Evolutionary conservation across 352 stramenopile genomes (phyloP).

Genomic region (Phytopythium chamaehyphon): DNA sequence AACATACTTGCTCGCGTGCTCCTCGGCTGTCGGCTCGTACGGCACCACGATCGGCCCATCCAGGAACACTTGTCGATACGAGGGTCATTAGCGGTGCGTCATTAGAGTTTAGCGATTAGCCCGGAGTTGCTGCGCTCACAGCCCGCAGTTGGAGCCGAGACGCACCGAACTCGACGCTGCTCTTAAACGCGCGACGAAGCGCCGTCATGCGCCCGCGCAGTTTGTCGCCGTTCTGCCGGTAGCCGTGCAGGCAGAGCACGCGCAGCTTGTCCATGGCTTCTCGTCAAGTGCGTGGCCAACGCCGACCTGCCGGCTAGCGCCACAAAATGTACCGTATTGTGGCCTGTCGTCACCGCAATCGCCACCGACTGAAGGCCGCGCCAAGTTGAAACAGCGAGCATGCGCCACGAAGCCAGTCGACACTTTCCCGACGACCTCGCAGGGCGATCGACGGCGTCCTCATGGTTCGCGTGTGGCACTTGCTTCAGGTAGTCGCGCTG

Average conservation of each 20-base stretch:
- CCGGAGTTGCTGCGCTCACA: background rate
- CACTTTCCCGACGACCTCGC: background rate
- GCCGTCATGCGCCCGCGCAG: constrained; percentile 69
- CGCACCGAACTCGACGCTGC: constrained; percentile 77
- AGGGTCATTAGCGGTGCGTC: constrained; percentile 8
- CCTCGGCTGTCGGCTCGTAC: constrained; percentile 56
- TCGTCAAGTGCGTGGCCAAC: background rate
- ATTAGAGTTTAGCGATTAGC: background rate
- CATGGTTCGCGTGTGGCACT: constrained; percentile 2
- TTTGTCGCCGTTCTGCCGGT: constrained; percentile 73
- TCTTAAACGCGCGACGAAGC: constrained; percentile 71
- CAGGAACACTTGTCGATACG: constrained; percentile 49
- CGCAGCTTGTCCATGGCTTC: constrained; percentile 41
- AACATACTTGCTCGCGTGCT: constrained; percentile 40
- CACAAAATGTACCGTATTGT: too few species aligned
- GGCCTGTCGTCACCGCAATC: background rate
- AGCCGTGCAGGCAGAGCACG: constrained; percentile 83
- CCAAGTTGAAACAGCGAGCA: background rate
- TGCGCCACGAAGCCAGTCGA: background rate
- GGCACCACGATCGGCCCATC: constrained; percentile 70
- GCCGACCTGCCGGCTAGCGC: background rate
- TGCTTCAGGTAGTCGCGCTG: constrained; percentile 16
- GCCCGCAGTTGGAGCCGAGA: background rate
- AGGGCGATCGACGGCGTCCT: background rate
- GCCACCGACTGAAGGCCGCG: background rate